Percentiles rank a stretch among this genome's conserved stretches.
Conservation (phyloP, 257 asterid species). For the Solanum pennellii region DNA sequence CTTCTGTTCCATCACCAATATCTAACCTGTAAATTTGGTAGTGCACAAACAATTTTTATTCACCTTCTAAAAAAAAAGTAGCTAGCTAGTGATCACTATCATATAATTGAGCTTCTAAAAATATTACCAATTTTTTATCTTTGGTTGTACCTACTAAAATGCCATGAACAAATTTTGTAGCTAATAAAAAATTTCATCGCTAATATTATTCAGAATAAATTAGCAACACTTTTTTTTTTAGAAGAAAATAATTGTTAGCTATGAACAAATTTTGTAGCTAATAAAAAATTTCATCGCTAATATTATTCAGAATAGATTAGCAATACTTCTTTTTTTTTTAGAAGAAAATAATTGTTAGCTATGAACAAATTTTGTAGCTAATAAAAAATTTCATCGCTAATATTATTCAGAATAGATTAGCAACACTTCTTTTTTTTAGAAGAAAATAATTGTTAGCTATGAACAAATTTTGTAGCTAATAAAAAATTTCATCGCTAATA, state of each 20-base stretch:
- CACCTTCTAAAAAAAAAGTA: neutral
- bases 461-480: too few relatives aligned
- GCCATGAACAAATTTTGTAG: neutral
- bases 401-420: too few relatives aligned
- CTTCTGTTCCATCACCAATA: slow-evolving; percentile 21
- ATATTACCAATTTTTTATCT: neutral
- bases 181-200: too few relatives aligned
- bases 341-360: too few relatives aligned
- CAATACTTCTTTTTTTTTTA: neutral
- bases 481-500: too few relatives aligned
- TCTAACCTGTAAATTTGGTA: slow-evolving; percentile 13
- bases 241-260: too few relatives aligned
- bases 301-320: neutral
- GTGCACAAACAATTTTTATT: neutral
- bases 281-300: too few relatives aligned
- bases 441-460: too few relatives aligned
- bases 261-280: neutral
- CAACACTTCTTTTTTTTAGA: too few relatives aligned
- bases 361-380: too few relatives aligned
- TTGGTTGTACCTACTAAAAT: neutral
- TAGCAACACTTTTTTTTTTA: neutral
- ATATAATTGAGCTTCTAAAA: neutral
- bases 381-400: too few relatives aligned
- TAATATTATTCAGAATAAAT: too few relatives aligned
- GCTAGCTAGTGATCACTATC: neutral